A percentile compares a stretch with the other conserved stretches of the same genome.
Conservation (phyloP, 78 protist species). For the Dictyostelium capitatum region DNA sequence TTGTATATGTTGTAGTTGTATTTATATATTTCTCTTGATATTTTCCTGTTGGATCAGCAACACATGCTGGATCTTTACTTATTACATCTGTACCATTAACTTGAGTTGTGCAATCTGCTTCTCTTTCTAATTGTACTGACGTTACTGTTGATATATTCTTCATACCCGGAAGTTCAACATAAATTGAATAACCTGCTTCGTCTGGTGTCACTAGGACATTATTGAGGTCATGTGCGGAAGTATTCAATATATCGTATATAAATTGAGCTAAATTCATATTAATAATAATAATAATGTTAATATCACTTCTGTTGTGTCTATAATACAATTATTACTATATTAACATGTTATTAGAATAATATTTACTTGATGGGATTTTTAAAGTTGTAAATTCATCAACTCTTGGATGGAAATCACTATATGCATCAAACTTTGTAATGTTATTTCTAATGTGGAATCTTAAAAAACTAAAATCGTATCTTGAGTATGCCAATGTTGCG, state of each 20-base stretch:
- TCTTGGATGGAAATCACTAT: neutral
- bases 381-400: constrained; percentile 62
- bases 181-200: neutral
- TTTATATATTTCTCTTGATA: neutral
- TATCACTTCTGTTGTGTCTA: neutral
- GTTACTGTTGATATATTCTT: neutral
- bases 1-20: neutral
- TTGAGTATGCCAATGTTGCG: too few species aligned
- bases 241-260: too few species aligned
- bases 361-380: neutral
- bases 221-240: too few species aligned
- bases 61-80: neutral
- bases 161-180: neutral
- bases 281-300: too few species aligned
- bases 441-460: too few species aligned
- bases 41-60: neutral
- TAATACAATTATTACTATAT: neutral
- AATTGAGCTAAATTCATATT: too few species aligned
- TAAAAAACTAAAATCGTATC: too few species aligned
- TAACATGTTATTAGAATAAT: neutral
- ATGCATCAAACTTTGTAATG: too few species aligned
- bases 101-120: neutral
- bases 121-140: neutral
- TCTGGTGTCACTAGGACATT: too few species aligned
- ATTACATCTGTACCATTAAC: neutral